These are phyloP conservation scores for Phylloporus sp. DNA, from an alignment of 768 basidiomycete species.

Conservation along the genomic window DNA sequence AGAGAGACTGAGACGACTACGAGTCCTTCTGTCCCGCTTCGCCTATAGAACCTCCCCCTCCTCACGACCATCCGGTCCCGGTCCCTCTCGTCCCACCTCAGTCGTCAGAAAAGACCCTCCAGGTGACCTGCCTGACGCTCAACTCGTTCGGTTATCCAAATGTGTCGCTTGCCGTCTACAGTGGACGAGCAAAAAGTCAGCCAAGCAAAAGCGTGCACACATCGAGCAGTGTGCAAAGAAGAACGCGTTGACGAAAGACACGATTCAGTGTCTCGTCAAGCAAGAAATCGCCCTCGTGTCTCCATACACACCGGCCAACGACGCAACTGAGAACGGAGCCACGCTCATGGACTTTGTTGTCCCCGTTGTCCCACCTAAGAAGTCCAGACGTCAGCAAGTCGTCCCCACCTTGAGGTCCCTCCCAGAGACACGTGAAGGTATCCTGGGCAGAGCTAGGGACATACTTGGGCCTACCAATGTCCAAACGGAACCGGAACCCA, in stretches of 20 bases:
- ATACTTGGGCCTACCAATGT: conserved; percentile 26
- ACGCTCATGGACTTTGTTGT: conserved; percentile 57
- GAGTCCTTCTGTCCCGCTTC: conserved; percentile 33
- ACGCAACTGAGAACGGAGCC: conserved; percentile 17
- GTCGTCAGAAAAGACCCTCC: conserved; percentile 10
- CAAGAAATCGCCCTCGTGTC: conserved; percentile 39
- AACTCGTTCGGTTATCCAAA: conserved; percentile 46
- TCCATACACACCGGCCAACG: not conserved
- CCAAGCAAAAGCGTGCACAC: conserved; percentile 60
- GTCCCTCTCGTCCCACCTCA: not conserved
- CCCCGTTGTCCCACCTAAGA: conserved; percentile 44
- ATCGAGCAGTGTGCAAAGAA: conserved; percentile 68
- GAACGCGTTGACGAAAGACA: conserved; percentile 48
- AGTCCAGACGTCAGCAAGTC: conserved; percentile 35
- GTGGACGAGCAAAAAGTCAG: conserved; percentile 71
- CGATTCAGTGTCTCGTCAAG: conserved; percentile 48
- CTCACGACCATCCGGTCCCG: not conserved
- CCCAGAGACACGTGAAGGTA: conserved; percentile 43
- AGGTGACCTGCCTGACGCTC: conserved; percentile 41
- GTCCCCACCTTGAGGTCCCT: conserved; percentile 44
- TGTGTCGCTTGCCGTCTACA: conserved; percentile 62
- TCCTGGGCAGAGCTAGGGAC: conserved; percentile 36
- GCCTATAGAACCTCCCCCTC: conserved; percentile 31
- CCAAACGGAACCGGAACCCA: conserved; percentile 11
- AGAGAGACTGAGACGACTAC: not conserved